Evolutionary conservation across 148 eudicot species (phyloP).

Genomic region (Silene conica): DNA sequence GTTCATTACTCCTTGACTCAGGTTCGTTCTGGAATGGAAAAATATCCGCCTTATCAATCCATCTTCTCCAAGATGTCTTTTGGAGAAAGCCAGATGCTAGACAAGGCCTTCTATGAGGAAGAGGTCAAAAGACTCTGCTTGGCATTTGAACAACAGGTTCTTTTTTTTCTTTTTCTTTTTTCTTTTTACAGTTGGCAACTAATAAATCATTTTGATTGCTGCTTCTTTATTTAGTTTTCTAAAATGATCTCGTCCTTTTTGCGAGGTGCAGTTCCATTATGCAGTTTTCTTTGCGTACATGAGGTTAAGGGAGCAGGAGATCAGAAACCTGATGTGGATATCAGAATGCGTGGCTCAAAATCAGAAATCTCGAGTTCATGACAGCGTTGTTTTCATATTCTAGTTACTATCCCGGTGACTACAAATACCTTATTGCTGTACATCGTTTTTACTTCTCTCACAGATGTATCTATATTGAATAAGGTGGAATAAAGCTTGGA

Average conservation of each 20-base stretch:
- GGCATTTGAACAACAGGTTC: conserved; percentile 91
- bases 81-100: conserved; percentile 98
- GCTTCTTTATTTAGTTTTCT: not conserved
- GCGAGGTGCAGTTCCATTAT: conserved; percentile 78
- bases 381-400: conserved; percentile 94
- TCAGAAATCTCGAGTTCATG: conserved; percentile 96
- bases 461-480: conserved; percentile 11
- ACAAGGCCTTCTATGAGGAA: conserved; percentile 97
- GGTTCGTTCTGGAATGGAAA: conserved; percentile 97
- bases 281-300: conserved; percentile 91
- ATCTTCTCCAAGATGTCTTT: conserved; percentile 78
- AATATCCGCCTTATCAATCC: conserved; percentile 86
- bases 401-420: conserved; percentile 22
- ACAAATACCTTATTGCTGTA: conserved; percentile 10
- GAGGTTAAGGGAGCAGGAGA: conserved; percentile 96
- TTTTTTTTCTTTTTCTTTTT: conserved; percentile 4
- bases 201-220: not conserved
- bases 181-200: not conserved
- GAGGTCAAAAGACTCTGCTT: conserved; percentile 95
- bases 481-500: conserved; percentile 28
- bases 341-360: conserved; percentile 97
- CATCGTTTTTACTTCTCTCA: conserved; percentile 19
- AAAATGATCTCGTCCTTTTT: conserved; percentile 13
- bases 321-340: conserved; percentile 98
- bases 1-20: conserved; percentile 12